Base-by-base conservation (phyloP, 2,329 filamentous ascomycete species). In the Xylaria sp. region DNA sequence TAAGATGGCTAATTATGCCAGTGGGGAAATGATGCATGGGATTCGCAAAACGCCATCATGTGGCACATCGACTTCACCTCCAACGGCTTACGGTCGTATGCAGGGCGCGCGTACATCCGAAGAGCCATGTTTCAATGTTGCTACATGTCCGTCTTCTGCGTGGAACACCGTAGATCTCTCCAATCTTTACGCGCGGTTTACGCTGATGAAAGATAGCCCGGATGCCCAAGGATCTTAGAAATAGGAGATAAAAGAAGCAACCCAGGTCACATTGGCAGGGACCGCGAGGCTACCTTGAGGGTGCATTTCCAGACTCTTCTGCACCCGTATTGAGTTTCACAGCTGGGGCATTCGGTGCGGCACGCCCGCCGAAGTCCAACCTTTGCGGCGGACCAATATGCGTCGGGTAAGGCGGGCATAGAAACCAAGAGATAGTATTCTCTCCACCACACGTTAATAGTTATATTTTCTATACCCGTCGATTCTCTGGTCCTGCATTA, bases 11-110 rank as follows among this genome's bases (percentile, higher is more conserved):
- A 23, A 17, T 44, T 28, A 20, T 23, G 46, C 26, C 44, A 59
- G 46, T 36, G 56, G 59, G 59, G 60, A 49, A 59, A 42, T 60
- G 49, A 66, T 53, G 51, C 57, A 69, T 69, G 67, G 64, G 60
- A 69, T 69, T 69, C 57, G 26, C n/a, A 59, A 53, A 67, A 69
- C 26, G 38, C 67, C 67, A 69, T 69, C 59, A 56, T 63, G 56
- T 57, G 56, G 49, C 36, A 42, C 44, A 67, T 67, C 56, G 64
- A 54, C 46, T 42, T 51, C 40, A 46, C 38, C 26, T 51, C 42
- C n/a, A 49, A 63, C 38, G 56, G 63, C 48, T 40, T 48, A 38
- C 28, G 51, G 65, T 44, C n/a, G 51, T 46, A 61, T 61, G 57
- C 65, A 20, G 59, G 40, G 28, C 40, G 26, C 26, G 44, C 36